A percentile compares a stretch with the other conserved stretches of the same genome.
phyloP scores from a whole-genome alignment of 257 asterid species.

The Leptodermis oblonga region DNA sequence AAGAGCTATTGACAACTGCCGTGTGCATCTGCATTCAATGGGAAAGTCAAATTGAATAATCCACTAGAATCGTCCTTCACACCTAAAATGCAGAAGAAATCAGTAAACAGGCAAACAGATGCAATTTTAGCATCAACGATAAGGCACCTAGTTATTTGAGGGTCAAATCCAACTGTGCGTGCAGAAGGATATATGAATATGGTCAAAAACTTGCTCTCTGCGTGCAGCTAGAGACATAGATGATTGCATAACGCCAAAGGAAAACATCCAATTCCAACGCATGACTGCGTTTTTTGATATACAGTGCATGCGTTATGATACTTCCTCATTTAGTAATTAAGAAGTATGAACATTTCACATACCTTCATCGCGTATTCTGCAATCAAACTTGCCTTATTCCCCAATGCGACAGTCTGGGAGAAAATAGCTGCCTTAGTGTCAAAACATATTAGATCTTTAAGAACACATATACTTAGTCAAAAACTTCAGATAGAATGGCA shows the following conservation, averaged over 20 bases:
- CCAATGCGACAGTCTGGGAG: conserved; percentile 85
- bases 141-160: conserved; percentile 65
- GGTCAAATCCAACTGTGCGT: conserved; percentile 85
- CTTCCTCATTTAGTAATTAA: too few relatives aligned
- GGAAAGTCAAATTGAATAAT: neutral
- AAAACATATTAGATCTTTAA: neutral
- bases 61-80: too few relatives aligned
- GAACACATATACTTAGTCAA: too few relatives aligned
- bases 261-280: too few relatives aligned
- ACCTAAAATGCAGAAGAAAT: neutral
- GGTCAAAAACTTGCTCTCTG: conserved; percentile 10
- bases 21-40: conserved; percentile 55
- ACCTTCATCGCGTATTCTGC: conserved; percentile 85
- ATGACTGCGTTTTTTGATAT: too few relatives aligned
- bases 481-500: conserved; percentile 5
- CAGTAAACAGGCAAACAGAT: neutral
- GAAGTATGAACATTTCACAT: conserved; percentile 15
- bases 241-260: neutral
- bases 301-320: too few relatives aligned
- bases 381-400: conserved; percentile 60
- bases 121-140: too few relatives aligned
- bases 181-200: conserved; percentile 51
- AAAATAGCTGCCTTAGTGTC: conserved; percentile 32
- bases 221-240: too few relatives aligned
- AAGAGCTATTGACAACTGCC: conserved; percentile 79